Evolutionary conservation across 768 basidiomycete genomes (phyloP), one percentile per base, ranked within the genome.

Genomic region (Crassisporium funariophilum): DNA sequence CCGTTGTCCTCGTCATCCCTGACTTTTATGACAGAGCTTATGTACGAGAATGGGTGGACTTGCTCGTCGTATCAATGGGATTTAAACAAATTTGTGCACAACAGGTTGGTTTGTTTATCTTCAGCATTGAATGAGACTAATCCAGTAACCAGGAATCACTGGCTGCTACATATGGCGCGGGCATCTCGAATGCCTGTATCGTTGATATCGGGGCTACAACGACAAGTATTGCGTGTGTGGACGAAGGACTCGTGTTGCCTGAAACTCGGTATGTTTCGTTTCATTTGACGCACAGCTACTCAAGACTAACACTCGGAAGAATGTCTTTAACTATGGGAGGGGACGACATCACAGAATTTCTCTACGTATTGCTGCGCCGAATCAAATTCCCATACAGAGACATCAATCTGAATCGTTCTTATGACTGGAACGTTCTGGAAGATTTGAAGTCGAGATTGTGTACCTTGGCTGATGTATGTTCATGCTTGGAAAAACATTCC

Each of bases 41-140:
- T 60, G 83, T 98, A 45, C 82, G 84, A 50, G 86, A 88, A 47
- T 73, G 94, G 57, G 75, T 82, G 5, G 79, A 87, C 49, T 64
- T 95, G 8, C 68, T 98, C 8, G 61, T 98, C 24, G 67, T 80
- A 20, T 76, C 78, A 2, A 83, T 99, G 77, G 91, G 91, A 0
- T 99, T 99, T 76, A 91, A 90, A 62, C 91, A 97, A 65, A 67
- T 98, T 23, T 93, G 89, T 56, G 83, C 88, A 3, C 92, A 95
- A 64, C 97, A 98, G 77, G 94, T 87, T 54, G 50, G n/a, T n/a
- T 72, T 49, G 3, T 5, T 33, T 9, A 40, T 15, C 8, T 17
- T 36, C 23, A 20, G 15, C 5, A 25, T 31, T 9, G n/a, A 20
- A 39, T 23, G 25, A 15, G 24, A 15, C 33, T 44, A 12, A 35